Evolutionary conservation across 106 monocot species (phyloP), one percentile per base, ranked within the genome.

Genomic region (Alisma plantagoaquatica): DNA sequence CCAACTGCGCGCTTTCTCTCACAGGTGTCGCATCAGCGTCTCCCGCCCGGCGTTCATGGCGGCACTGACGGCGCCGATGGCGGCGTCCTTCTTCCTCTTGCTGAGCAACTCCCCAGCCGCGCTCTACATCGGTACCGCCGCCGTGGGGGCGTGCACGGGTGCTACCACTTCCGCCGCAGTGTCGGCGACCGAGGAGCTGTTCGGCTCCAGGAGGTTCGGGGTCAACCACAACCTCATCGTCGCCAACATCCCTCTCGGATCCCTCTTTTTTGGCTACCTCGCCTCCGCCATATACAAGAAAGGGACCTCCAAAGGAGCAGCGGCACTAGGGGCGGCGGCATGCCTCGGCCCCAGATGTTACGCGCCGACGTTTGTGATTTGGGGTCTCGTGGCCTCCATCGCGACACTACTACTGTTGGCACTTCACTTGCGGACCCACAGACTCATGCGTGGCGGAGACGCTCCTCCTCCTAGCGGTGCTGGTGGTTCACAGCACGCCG

Each of bases 211-310:
- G 61, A 44, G 73, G 42, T 75, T 91, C 27, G 67, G 78, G 0
- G 57, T 91, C 21, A 81, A 78, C 59, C 91, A 85, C 70, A 91
- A 81, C 55, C 54, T 91, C 27, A 53, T 91, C 11, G 70, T 91
- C 22, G 49, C 58, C 7, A 85, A 81, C 19, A 85, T 91, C 4
- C 85, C 91, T 1, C 28, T 78, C 1, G 85, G 91, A 0, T 91
- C 91, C n/a, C 65, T 91, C 33, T 56, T 78, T 46, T 91, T 81
- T 16, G 81, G 85, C 27, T 78, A 63, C 61, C 28, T 70, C 2
- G 75, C 91, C 1, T 84, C 81, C 0, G 21, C 70, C 14, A n/a
- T 91, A 1, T 81, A 85, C 33, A 6, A 38, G 35, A 38, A 14
- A 38, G n/a, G n/a, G 72, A 84, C 51, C 52, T 12, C 41, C 60